Conservation (phyloP, 2,329 filamentous ascomycete genomes). For the Bretziella fagacearum region DNA sequence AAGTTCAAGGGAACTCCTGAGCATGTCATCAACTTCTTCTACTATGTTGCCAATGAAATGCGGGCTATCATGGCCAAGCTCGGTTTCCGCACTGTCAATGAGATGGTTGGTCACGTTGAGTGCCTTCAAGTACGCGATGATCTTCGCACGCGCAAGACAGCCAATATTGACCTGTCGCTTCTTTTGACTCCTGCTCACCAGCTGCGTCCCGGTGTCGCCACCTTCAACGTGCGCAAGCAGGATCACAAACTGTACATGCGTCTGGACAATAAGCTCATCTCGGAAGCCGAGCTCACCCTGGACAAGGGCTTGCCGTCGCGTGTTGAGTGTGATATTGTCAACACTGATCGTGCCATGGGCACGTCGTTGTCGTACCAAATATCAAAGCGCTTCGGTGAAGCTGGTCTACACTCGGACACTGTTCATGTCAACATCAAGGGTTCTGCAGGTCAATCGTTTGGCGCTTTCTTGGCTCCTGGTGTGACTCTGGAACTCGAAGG, state of each 20-base stretch:
- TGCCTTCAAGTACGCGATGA: constrained; percentile 75
- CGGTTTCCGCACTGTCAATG: constrained; percentile 87
- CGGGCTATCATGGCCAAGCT: constrained; percentile 93
- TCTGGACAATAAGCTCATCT: constrained; percentile 92
- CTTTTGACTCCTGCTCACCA: constrained; percentile 94
- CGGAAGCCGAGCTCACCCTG: constrained; percentile 82
- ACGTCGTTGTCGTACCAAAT: constrained; percentile 93
- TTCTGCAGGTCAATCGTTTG: constrained; percentile 91
- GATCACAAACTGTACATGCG: constrained; percentile 86
- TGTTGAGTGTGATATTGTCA: constrained; percentile 91
- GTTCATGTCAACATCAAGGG: constrained; percentile 95
- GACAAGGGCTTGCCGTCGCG: constrained; percentile 87
- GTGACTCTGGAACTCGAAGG: constrained; percentile 90
- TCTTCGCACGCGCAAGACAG: constrained; percentile 70
- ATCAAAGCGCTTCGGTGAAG: constrained; percentile 79
- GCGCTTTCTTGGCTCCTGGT: constrained; percentile 83
- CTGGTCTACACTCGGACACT: constrained; percentile 76
- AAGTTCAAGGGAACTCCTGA: constrained; percentile 90
- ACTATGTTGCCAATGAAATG: constrained; percentile 91
- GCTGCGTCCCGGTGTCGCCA: constrained; percentile 81
- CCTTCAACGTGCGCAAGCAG: constrained; percentile 95
- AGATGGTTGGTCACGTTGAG: constrained; percentile 92
- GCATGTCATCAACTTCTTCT: constrained; percentile 98
- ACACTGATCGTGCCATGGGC: constrained; percentile 86
- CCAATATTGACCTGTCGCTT: constrained; percentile 82